phyloP scores from a whole-genome alignment of 257 asterid genomes.

The Petrea volubilis region DNA sequence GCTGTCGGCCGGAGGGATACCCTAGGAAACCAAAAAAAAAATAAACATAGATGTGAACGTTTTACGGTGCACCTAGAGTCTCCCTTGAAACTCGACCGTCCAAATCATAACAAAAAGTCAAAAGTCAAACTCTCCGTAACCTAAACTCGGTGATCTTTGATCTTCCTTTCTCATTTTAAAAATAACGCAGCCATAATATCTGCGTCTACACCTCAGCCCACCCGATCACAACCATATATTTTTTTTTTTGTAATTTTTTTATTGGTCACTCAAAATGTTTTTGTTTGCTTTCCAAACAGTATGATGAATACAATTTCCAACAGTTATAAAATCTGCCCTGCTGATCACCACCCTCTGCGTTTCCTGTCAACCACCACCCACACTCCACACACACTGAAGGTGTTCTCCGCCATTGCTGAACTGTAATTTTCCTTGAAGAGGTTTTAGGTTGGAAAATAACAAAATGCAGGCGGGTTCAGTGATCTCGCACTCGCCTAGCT shows the following conservation, averaged over 20 bases:
- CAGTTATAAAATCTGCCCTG: constrained; percentile 19
- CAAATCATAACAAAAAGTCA: constrained; percentile 18
- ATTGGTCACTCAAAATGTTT: neutral
- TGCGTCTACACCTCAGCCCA: constrained; percentile 27
- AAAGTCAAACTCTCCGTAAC: neutral
- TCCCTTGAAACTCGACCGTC: neutral
- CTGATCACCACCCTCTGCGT: neutral
- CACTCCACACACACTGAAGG: constrained; percentile 4
- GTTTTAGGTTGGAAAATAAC: no score
- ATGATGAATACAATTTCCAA: no score
- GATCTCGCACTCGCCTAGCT: constrained; percentile 45
- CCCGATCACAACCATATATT: constrained; percentile 10
- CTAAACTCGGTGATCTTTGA: neutral
- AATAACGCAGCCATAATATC: neutral
- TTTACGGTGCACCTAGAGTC: neutral
- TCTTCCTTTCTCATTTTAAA: neutral
- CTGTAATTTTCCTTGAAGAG: neutral
- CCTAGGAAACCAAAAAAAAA: no score
- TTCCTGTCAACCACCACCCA: constrained; percentile 16
- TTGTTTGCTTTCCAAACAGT: neutral
- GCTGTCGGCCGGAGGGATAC: no score
- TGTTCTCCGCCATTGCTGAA: constrained; percentile 5
- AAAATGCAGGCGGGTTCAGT: constrained; percentile 27
- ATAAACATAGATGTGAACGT: neutral
- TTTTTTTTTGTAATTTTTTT: neutral